A percentile compares a stretch with the other conserved stretches of the same genome.
Evolutionary conservation across 768 basidiomycete genomes (phyloP).

Genomic region (Agaricus sinodeliciosus): DNA sequence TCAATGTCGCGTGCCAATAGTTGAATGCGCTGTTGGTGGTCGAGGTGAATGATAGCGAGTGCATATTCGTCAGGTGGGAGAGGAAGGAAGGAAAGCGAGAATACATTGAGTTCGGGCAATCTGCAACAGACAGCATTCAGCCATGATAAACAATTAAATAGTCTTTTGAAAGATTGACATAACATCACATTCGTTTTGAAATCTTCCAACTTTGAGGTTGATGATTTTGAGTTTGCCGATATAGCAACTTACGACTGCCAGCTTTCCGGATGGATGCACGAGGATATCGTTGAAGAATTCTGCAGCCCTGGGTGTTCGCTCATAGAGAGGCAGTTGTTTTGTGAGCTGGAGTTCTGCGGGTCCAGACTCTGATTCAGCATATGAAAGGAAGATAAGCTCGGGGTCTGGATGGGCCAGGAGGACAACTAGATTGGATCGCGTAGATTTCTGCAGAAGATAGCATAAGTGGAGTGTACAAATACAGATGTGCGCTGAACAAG

Average conservation of each 20-base stretch:
- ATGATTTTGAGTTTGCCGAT: conserved; percentile 65
- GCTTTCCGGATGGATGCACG: conserved; percentile 54
- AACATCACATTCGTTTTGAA: conserved; percentile 53
- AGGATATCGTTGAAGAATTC: conserved; percentile 70
- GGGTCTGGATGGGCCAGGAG: conserved; percentile 76
- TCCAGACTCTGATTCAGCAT: conserved; percentile 29
- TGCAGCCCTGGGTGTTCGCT: conserved; percentile 49
- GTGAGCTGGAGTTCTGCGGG: conserved; percentile 31
- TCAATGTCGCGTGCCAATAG: conserved; percentile 54
- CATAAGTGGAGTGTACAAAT: conserved; percentile 6
- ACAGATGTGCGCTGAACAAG: conserved; percentile 9
- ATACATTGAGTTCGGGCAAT: conserved; percentile 59
- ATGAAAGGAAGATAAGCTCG: conserved; percentile 58
- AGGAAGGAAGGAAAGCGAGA: conserved; percentile 60
- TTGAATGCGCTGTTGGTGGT: conserved; percentile 56
- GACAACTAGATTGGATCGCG: conserved; percentile 50
- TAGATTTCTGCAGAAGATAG: conserved; percentile 21
- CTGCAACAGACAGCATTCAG: conserved; percentile 25
- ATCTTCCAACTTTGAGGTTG: conserved; percentile 45
- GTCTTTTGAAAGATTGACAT: conserved; percentile 37
- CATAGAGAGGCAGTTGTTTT: conserved; percentile 46
- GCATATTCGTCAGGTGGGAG: conserved; percentile 34
- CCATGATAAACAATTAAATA: background rate
- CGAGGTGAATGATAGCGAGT: conserved; percentile 63
- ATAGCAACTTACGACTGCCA: conserved; percentile 63